These are phyloP conservation scores for Lactarius pseudohatsudake DNA, from an alignment of 768 basidiomycete species.

Conservation along the genomic window DNA sequence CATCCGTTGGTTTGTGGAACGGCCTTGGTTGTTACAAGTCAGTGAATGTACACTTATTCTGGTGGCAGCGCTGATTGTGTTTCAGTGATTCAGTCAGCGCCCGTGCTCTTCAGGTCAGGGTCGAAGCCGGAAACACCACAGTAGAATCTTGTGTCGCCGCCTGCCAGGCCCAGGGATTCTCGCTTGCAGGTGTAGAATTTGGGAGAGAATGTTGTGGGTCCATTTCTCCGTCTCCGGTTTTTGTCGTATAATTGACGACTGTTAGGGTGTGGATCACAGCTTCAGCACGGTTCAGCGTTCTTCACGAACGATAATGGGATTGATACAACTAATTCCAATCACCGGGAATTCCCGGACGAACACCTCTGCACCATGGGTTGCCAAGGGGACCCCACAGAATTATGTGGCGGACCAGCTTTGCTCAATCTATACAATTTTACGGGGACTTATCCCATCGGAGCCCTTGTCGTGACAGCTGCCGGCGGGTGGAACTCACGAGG, in stretches of 20 bases:
- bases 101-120: neutral
- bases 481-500: neutral
- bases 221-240: neutral
- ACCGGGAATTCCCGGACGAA: neutral
- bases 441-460: slow-evolving; percentile 1
- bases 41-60: slow-evolving; percentile 21
- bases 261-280: neutral
- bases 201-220: neutral
- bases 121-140: neutral
- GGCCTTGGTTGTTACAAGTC: slow-evolving; percentile 73
- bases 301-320: neutral
- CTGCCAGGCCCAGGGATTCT: neutral
- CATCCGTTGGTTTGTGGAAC: slow-evolving; percentile 59
- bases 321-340: neutral
- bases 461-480: neutral
- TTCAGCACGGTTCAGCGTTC: neutral
- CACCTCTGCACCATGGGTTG: neutral
- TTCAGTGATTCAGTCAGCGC: neutral
- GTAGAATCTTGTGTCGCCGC: neutral
- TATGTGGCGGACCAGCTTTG: neutral
- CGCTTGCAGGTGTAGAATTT: neutral
- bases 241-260: neutral
- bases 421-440: neutral
- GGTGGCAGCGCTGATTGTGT: neutral
- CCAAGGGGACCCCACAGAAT: neutral